phyloP scores from a whole-genome alignment of 768 basidiomycete genomes.

The Panellus pusillus region DNA sequence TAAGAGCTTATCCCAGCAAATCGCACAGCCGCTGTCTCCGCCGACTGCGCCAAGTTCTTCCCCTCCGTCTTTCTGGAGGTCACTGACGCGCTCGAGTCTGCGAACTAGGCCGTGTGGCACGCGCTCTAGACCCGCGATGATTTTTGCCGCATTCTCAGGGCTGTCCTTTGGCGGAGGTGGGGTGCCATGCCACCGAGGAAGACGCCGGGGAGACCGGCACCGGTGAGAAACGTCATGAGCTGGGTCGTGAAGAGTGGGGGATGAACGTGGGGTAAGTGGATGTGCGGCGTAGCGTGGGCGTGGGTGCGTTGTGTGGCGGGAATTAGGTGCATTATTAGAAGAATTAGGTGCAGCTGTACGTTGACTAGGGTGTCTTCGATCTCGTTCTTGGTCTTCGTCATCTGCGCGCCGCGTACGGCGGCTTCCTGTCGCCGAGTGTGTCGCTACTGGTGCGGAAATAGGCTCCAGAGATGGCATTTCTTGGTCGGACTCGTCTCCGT shows the following conservation, averaged over 20 bases:
- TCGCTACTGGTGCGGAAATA: slow-evolving; percentile 4
- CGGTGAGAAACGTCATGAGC: neutral
- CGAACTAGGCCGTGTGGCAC: slow-evolving; percentile 68
- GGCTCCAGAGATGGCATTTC: slow-evolving; percentile 33
- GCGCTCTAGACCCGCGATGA: slow-evolving; percentile 63
- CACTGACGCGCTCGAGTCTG: slow-evolving; percentile 56
- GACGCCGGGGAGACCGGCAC: slow-evolving; percentile 7
- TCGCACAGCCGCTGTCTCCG: slow-evolving; percentile 58
- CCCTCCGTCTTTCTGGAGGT: slow-evolving; percentile 33
- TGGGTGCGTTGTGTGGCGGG: slow-evolving; percentile 2
- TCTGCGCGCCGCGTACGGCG: slow-evolving; percentile 31
- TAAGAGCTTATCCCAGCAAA: slow-evolving; percentile 74
- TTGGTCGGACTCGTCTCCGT: slow-evolving; percentile 22
- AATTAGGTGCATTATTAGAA: slow-evolving; percentile 14
- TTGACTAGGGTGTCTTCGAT: slow-evolving; percentile 66
- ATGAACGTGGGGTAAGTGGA: neutral
- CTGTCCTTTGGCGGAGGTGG: slow-evolving; percentile 48
- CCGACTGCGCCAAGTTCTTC: slow-evolving; percentile 30
- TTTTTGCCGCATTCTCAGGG: slow-evolving; percentile 62
- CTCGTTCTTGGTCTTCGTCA: slow-evolving; percentile 59
- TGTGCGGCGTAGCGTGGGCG: neutral
- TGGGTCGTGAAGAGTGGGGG: too few species aligned
- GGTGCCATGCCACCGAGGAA: slow-evolving; percentile 12
- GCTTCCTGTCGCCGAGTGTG: neutral
- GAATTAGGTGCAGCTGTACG: slow-evolving; percentile 31